Percentiles rank a stretch among this genome's conserved stretches.
phyloP scores from a whole-genome alignment of 305 asterid species.

The Fraxinus xanthoxyloides region DNA sequence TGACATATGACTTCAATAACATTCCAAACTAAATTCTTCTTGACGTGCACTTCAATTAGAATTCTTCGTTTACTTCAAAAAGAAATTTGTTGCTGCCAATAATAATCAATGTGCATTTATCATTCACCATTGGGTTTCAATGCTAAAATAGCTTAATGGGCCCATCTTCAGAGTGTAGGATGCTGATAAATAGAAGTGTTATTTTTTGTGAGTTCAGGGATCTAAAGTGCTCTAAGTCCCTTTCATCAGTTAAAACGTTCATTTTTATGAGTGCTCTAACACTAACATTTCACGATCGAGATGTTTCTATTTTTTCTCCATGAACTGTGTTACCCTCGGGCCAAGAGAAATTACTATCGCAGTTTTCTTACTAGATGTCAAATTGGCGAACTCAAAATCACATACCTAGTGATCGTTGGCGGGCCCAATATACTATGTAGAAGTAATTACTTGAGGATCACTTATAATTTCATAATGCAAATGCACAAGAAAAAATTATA shows the following conservation, averaged over 20 bases:
- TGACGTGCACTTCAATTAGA: too few species aligned
- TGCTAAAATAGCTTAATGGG: background rate
- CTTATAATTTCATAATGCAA: background rate
- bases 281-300: background rate
- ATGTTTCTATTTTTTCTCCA: background rate
- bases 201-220: background rate
- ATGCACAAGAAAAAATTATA: background rate
- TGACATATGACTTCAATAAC: too few species aligned
- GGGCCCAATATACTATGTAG: background rate
- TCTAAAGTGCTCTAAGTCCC: background rate
- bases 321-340: background rate
- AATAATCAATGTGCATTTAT: background rate
- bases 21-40: too few species aligned
- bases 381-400: background rate
- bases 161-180: background rate
- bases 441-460: background rate
- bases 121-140: background rate
- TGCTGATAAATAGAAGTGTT: background rate
- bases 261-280: background rate
- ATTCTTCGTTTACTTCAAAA: too few species aligned
- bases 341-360: background rate
- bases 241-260: background rate
- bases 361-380: background rate
- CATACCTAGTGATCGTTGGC: background rate
- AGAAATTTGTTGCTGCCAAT: background rate